These are phyloP conservation scores for Avena sativa DNA, from an alignment of 176 grass and related monocot species.

Conservation along the genomic window DNA sequence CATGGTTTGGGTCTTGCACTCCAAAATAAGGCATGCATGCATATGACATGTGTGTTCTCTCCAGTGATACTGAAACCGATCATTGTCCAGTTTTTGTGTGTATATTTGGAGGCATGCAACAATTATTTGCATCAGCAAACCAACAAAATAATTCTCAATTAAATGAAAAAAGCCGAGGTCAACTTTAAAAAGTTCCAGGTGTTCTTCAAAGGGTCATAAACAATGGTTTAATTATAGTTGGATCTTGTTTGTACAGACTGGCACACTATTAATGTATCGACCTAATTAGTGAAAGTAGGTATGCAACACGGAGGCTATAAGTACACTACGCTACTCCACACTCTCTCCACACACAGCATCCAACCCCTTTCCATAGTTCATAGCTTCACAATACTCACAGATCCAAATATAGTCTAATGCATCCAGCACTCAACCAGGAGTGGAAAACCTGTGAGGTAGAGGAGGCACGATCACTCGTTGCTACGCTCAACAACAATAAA, in stretches of 20 bases:
- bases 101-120: background rate
- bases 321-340: background rate
- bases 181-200: background rate
- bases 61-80: background rate
- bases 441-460: conserved; percentile 29
- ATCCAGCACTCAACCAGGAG: background rate
- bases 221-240: background rate
- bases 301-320: background rate
- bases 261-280: background rate
- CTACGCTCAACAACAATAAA: background rate
- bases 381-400: background rate
- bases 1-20: conserved; percentile 1
- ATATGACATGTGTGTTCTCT: background rate
- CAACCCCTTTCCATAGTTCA: background rate
- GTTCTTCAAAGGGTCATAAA: background rate
- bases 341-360: background rate
- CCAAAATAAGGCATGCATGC: background rate
- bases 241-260: background rate
- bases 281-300: background rate
- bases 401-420: conserved; percentile 1
- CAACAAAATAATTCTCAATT: background rate
- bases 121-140: background rate
- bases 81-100: background rate
- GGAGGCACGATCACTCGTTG: background rate
- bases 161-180: background rate